Evolutionary conservation across 2,329 filamentous ascomycete species (phyloP), one percentile per base, ranked within the genome.

Genomic region (Acarospora socialis): DNA sequence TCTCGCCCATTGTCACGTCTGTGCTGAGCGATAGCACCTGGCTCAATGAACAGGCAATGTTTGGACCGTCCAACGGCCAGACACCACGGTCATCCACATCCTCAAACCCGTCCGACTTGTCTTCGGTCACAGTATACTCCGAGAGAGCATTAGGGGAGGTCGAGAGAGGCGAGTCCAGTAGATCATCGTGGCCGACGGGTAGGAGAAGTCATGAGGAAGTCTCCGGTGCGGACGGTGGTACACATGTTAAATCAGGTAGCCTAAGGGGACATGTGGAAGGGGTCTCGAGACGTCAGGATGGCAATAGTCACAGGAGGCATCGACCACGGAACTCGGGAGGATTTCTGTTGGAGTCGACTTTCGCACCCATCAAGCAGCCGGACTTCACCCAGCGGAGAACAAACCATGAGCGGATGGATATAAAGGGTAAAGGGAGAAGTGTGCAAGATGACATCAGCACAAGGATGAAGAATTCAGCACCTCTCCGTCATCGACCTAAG

Each of bases 331-430:
- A 41, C 40, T 58, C 58, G 5, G 49, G 59, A 32, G 56, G 56
- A 3, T 63, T 63, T 36, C 43, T 70, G 24, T 48, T 69, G 21
- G 61, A 66, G 21, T 46, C 54, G 13, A 42, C 54, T 42, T 48
- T 57, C 38, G 38, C 48, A 39, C 50, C 38, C 18, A 51, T 24
- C 38, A 49, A 42, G 40, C 47, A 37, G 37, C 49, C 32, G 46
- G 40, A 30, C 46, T 42, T 31, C 35, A 49, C 37, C 37, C 44
- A 22, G 36, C 44, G 26, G 45, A 45, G 42, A 34, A 46, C 20
- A 42, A 48, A 21, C 42, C 35, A 7, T 32, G 46, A 28, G 43
- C 41, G 30, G 46, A 50, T 18, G 41, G 29, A 46, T 19, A 43
- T 45, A 6, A 51, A 56, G 16, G 40, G 43, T 12, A 56, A 51